Base-by-base conservation (phyloP, 495 filamentous ascomycete genomes). In the Lasiosphaeria hispida region DNA sequence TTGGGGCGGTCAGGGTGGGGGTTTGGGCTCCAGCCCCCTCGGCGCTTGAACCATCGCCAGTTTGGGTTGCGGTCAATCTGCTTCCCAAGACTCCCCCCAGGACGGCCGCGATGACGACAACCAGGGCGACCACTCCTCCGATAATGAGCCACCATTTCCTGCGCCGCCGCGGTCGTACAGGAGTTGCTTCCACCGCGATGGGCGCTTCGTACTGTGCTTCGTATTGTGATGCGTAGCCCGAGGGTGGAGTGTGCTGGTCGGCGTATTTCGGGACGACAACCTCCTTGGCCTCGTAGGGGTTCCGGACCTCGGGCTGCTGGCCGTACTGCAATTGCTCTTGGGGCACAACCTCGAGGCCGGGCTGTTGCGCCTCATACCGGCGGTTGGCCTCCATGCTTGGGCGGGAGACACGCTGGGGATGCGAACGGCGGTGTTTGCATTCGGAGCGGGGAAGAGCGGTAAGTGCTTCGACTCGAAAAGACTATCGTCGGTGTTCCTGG, bases 31-130 rank as follows among this genome's bases (percentile, higher is more conserved):
- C 17, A n/a, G 13, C 17, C 5, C 39, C 19, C 50, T 34, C 23
- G 54, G 40, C 1, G 42, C 13, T 14, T 2, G 14, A 13, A 4
- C 14, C 45, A 1, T 39, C 1, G 4, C 19, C 33, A 7, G 9
- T 19, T 6, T 17, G 14, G 1, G 13, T 18, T 19, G 11, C 33
- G 9, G 14, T 19, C n/a, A n/a, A n/a, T 13, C 52, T 48, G 43
- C 55, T 59, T 2, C 56, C 63, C 3, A 62, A 13, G 1, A 62
- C 63, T 2, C 56, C 59, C 0, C 63, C 63, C 4, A 62, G 2
- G 0, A 57, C 56, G 13, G 56, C 63, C 3, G 37, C 59, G 7
- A 57, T 9, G 10, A 59, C 49, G 19, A 56, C 57, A 41, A 49
- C 41, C 10, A 62, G 10, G 8, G 45, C 54, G 14, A 53, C 35